Percentiles rank a stretch among this genome's conserved stretches.
Evolutionary conservation across 139 green algal genomes (phyloP).

Genomic region (Micromonas pusilla): DNA sequence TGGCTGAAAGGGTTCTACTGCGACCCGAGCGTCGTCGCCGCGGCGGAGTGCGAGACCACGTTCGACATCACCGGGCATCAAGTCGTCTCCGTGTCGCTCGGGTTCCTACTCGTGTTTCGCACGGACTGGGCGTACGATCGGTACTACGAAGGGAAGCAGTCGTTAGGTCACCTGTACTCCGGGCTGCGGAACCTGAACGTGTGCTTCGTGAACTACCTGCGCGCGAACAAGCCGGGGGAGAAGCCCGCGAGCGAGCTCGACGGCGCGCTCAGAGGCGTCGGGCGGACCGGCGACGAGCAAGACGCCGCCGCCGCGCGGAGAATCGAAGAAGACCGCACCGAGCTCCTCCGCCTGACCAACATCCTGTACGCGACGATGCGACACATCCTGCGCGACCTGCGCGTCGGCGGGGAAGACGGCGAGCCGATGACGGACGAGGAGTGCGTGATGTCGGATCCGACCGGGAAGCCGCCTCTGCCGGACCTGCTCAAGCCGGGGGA

Average conservation of each 20-base stretch:
- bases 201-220: conserved; percentile 12
- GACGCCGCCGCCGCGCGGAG: not conserved
- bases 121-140: conserved; percentile 25
- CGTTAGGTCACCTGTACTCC: not conserved
- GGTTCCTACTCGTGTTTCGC: conserved; percentile 29
- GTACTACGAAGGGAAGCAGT: conserved; percentile 24
- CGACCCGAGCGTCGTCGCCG: not conserved
- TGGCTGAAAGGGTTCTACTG: not conserved
- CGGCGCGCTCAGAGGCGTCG: not conserved
- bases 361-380: conserved; percentile 23
- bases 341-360: conserved; percentile 27
- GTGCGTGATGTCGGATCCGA: not conserved
- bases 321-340: not conserved
- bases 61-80: conserved; percentile 24
- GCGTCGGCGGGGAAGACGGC: not conserved
- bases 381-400: conserved; percentile 11
- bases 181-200: conserved; percentile 21
- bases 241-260: not conserved
- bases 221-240: not conserved
- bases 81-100: conserved; percentile 6
- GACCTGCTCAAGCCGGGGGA: conserved; percentile 6
- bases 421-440: conserved; percentile 11
- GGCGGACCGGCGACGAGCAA: not conserved
- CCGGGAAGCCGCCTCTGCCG: not conserved
- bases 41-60: conserved; percentile 19